A percentile compares a stretch with the other conserved stretches of the same genome.
Conservation (phyloP, 148 eudicot species). For the Rhododendron kiyosumense region DNA sequence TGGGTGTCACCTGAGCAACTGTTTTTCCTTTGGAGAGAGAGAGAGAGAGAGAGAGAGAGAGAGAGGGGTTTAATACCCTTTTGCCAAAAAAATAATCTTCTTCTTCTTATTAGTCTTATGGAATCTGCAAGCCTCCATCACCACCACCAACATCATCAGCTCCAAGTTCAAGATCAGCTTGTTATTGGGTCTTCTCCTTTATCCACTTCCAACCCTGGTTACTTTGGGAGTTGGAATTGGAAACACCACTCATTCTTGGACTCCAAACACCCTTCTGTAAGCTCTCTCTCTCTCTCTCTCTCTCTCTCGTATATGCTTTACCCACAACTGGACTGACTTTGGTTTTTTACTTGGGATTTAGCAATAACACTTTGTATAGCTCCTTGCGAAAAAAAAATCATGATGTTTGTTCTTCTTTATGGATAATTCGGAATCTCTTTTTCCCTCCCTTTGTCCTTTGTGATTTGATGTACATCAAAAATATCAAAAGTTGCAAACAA, state of each 20-base stretch:
- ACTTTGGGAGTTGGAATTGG: slow-evolving; percentile 36
- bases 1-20: slow-evolving; percentile 47
- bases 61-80: slow-evolving; percentile 19
- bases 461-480: slow-evolving; percentile 23
- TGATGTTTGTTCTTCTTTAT: slow-evolving; percentile 8
- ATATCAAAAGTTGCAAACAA: neutral
- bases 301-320: slow-evolving; percentile 6
- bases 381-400: neutral
- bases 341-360: neutral
- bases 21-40: neutral
- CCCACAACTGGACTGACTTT: slow-evolving; percentile 3
- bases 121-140: slow-evolving; percentile 58
- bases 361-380: slow-evolving; percentile 2
- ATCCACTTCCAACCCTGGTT: slow-evolving; percentile 21
- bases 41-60: slow-evolving; percentile 15
- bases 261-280: slow-evolving; percentile 54
- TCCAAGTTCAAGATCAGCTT: slow-evolving; percentile 47
- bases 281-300: slow-evolving; percentile 2
- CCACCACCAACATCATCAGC: slow-evolving; percentile 32
- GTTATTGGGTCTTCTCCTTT: slow-evolving; percentile 35
- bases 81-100: slow-evolving; percentile 1
- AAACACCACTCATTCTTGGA: slow-evolving; percentile 28
- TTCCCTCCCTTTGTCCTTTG: neutral
- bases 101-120: slow-evolving; percentile 28
- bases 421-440: slow-evolving; percentile 10